phyloP scores from a whole-genome alignment of 371 early-diverging fungal genomes.

The Smittium culicis region DNA sequence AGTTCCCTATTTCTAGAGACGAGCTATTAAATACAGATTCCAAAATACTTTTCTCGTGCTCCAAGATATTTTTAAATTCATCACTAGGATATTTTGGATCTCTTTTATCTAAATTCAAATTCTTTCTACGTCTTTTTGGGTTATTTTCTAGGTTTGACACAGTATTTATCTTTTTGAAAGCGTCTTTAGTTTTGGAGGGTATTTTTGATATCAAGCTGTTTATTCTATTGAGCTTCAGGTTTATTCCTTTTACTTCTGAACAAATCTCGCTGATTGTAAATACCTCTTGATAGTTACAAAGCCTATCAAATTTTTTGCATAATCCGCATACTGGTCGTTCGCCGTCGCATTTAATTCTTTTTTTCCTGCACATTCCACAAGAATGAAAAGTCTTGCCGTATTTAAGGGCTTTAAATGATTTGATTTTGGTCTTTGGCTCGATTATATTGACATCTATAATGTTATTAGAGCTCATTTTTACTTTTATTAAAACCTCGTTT shows the following conservation, averaged over 20 bases:
- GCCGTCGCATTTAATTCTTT: not conserved
- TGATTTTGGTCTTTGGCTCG: not conserved
- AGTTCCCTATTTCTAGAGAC: not conserved
- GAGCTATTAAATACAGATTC: not conserved
- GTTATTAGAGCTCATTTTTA: no score
- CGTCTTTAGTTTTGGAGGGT: not conserved
- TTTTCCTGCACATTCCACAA: not conserved
- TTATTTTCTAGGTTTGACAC: not conserved
- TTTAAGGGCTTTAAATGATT: not conserved
- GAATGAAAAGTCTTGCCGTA: not conserved
- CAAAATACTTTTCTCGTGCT: not conserved
- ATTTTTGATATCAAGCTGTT: not conserved
- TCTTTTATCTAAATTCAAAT: not conserved
- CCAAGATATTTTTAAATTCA: not conserved
- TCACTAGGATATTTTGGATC: not conserved
- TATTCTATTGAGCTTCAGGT: not conserved
- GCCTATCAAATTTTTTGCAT: not conserved
- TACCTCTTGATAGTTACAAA: not conserved
- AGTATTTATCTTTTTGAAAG: no score
- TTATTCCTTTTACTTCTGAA: not conserved
- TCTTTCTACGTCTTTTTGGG: not conserved
- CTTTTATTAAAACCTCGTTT: no score
- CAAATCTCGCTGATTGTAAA: not conserved
- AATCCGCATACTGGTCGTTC: not conserved
- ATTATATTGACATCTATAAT: no score